Base-by-base conservation (phyloP, 2,329 filamentous ascomycete genomes). In the Claviceps sp. region DNA sequence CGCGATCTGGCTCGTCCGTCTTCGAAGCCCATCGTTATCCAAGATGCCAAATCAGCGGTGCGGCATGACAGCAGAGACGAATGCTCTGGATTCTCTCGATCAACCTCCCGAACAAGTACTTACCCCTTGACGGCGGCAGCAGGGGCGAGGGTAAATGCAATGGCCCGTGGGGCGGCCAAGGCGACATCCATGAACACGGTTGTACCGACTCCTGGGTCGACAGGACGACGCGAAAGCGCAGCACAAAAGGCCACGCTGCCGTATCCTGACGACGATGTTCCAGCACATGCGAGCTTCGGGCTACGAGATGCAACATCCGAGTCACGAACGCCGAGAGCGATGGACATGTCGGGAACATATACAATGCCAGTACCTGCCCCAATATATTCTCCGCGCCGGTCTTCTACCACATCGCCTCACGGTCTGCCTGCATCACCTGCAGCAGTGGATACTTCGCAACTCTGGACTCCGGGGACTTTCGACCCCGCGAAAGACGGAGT, bases 381-480 rank as follows among this genome's bases (percentile, higher is more conserved):
- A 13, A 47, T 38, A 8, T 13, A 37, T 22, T 34, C 17, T 20
- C 23, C 22, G 1, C 50, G 50, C 9, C 44, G 51, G 29, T 44
- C 45, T 17, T n/a, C 29, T 20, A 40, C n/a, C 16, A 16, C 54
- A 20, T 3, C 40, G 9, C 47, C 13, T 11, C 39, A 50, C 45
- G 45, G 23, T 16, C 45, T 45, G 17, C 40, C 50, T n/a, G 14
- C 13, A 26, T 52, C 52, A 20, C 42, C 50, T 20, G 47, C 52
- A 46, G 51, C 50, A 22, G 22, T 34, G 37, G 51, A 55, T 5
- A 54, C 61, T 7, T 58, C 61, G 17, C 63, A 65, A 23, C 58
- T 66, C 23, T 79, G 76, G 72, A 70, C 75, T 39, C 71, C 73
- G 2, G 62, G 67, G 4, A 60, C 66, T 4, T 76, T 76, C 50